Evolutionary conservation across 495 filamentous ascomycete genomes (phyloP).

Genomic region (Friedmanniomyces simplex): DNA sequence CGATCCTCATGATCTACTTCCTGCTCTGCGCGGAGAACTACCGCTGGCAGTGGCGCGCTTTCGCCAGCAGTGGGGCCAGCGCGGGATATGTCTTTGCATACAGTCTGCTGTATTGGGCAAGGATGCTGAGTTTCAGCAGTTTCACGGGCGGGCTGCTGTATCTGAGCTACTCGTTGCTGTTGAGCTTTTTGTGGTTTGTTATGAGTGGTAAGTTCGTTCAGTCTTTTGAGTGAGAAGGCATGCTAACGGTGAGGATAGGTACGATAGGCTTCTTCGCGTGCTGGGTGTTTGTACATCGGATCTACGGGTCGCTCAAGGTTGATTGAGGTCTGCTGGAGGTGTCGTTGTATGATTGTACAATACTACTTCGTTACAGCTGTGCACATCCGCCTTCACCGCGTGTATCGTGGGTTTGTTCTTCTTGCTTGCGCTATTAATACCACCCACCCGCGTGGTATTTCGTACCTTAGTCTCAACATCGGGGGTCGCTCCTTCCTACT

Average conservation of each 20-base stretch:
- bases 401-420: background rate
- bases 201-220: too few species aligned
- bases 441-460: too few species aligned
- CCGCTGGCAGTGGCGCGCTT: constrained; percentile 96
- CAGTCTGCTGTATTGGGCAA: constrained; percentile 78
- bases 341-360: background rate
- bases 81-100: constrained; percentile 85
- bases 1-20: constrained; percentile 88
- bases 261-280: constrained; percentile 92
- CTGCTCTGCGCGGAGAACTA: constrained; percentile 93
- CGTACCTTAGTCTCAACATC: too few species aligned
- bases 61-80: constrained; percentile 76
- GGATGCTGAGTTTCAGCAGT: constrained; percentile 71
- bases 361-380: background rate
- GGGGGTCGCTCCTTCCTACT: too few species aligned
- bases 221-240: too few species aligned
- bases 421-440: background rate
- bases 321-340: constrained; percentile 37
- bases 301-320: constrained; percentile 93
- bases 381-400: too few species aligned
- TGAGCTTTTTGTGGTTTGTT: constrained; percentile 86
- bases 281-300: constrained; percentile 86
- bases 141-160: constrained; percentile 82
- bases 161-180: constrained; percentile 79
- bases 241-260: constrained; percentile 38